Evolutionary conservation across 768 basidiomycete genomes (phyloP).

Genomic region (Podaxis rugospora): DNA sequence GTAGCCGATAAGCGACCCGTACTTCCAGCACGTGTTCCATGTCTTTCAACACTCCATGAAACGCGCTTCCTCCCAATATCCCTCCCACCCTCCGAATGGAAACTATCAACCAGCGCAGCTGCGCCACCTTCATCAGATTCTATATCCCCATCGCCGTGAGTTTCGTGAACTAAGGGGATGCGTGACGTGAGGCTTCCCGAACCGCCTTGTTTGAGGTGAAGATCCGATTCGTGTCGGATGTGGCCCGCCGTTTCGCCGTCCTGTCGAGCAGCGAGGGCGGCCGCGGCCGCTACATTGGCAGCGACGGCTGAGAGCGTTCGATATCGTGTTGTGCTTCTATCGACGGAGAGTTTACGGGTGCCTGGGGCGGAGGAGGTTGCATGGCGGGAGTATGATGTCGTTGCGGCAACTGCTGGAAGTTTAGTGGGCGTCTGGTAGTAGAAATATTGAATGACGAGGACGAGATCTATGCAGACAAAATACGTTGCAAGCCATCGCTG

Average conservation of each 20-base stretch:
- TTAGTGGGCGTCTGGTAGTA: conserved; percentile 55
- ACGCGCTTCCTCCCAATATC: conserved; percentile 45
- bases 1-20: conserved; percentile 34
- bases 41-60: conserved; percentile 65
- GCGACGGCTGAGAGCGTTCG: conserved; percentile 67
- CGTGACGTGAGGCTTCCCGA: conserved; percentile 10
- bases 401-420: conserved; percentile 29
- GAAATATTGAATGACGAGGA: conserved; percentile 73
- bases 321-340: conserved; percentile 55
- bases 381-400: conserved; percentile 26
- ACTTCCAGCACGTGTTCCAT: conserved; percentile 38
- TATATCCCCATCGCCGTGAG: conserved; percentile 20
- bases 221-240: not conserved
- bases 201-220: conserved; percentile 1
- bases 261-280: conserved; percentile 63
- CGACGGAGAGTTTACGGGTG: conserved; percentile 44
- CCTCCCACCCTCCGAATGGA: conserved; percentile 67
- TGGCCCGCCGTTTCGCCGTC: conserved; percentile 14
- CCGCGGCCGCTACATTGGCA: conserved; percentile 67
- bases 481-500: conserved; percentile 91
- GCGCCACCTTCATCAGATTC: conserved; percentile 51
- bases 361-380: conserved; percentile 30
- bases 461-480: conserved; percentile 80
- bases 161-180: conserved; percentile 5
- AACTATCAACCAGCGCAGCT: conserved; percentile 64